Evolutionary conservation across 164 flowering plant genomes (phyloP).

Genomic region (Pachysandra terminalis): DNA sequence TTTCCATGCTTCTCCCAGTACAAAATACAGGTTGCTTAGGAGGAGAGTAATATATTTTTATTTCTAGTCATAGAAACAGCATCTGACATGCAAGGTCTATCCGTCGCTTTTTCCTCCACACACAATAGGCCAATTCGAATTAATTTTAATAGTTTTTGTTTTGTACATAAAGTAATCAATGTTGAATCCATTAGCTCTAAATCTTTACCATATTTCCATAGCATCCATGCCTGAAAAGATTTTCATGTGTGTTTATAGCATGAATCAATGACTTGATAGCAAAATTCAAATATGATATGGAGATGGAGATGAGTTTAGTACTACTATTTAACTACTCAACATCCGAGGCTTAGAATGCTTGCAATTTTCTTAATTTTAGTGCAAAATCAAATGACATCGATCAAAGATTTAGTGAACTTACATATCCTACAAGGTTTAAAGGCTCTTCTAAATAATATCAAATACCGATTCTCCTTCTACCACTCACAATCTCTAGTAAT

Average conservation of each 20-base stretch:
- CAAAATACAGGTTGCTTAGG: neutral
- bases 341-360: too few species aligned
- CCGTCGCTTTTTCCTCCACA: constrained; percentile 11
- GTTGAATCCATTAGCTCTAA: constrained; percentile 8
- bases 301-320: too few species aligned
- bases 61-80: constrained; percentile 1
- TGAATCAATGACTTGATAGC: neutral
- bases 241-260: neutral
- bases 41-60: neutral
- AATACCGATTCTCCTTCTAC: neutral
- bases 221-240: constrained; percentile 2
- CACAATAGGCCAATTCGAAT: neutral
- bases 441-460: neutral
- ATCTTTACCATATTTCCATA: constrained; percentile 9
- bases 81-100: constrained; percentile 7
- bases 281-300: too few species aligned
- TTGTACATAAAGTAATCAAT: neutral
- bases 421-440: neutral
- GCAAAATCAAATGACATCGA: neutral
- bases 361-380: too few species aligned
- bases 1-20: neutral
- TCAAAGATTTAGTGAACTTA: neutral
- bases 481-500: constrained; percentile 1
- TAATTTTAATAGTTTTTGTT: neutral
- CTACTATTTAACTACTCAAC: too few species aligned